These are phyloP conservation scores for Leucosporidium yakuticum DNA, from an alignment of 768 basidiomycete species.

Conservation along the genomic window DNA sequence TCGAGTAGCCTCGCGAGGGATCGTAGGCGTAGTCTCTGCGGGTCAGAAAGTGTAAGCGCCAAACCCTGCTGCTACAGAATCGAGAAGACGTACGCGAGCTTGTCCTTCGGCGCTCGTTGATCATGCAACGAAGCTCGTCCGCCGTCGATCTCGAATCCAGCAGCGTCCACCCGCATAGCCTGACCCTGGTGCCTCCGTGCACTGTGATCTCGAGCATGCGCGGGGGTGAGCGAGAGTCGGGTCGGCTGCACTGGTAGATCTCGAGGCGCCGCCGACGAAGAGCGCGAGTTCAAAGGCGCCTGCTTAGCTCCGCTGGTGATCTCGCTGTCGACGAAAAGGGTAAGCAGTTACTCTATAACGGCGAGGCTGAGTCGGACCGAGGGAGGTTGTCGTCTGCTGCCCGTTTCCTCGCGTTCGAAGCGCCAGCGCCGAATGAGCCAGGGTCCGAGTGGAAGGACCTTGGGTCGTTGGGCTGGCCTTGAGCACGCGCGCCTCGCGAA, in stretches of 20 bases:
- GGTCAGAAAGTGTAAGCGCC: not conserved
- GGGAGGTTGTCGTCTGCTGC: too few relatives aligned
- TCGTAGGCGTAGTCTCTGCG: not conserved
- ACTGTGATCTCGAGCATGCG: not conserved
- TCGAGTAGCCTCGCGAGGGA: not conserved
- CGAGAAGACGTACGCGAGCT: not conserved
- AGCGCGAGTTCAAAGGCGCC: not conserved
- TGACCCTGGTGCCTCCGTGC: not conserved
- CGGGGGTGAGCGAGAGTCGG: conserved; percentile 9
- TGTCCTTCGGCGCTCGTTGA: not conserved
- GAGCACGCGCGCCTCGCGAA: not conserved
- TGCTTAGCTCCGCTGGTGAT: too few relatives aligned
- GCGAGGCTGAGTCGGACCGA: not conserved
- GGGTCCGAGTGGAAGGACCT: not conserved
- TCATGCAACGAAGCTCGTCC: not conserved
- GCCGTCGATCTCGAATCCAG: not conserved
- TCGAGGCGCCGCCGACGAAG: not conserved
- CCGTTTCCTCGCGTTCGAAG: not conserved
- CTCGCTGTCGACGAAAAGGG: too few relatives aligned
- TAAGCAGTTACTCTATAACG: not conserved
- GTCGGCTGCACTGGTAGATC: not conserved
- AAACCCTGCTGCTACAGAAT: not conserved
- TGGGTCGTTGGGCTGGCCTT: not conserved
- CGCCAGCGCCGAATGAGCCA: not conserved
- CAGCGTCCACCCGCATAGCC: not conserved